Base-by-base conservation (phyloP, 495 filamentous ascomycete species). In the Aspergillus coremiiformis region DNA sequence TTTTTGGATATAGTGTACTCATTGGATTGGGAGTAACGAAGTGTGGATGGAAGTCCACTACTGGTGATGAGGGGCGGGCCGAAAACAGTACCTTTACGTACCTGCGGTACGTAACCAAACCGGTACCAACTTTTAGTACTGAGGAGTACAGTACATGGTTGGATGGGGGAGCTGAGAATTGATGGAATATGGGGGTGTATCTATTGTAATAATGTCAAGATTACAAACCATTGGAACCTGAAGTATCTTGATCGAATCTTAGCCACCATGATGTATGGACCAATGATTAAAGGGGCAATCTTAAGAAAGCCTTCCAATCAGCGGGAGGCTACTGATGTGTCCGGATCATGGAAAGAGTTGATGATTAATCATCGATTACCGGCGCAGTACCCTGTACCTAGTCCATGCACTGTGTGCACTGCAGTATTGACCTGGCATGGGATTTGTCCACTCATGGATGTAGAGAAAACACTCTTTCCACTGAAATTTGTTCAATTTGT, bases 71-170 rank as follows among this genome's bases (percentile, higher is more conserved):
- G 43, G 23, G n/a, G 39, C 35, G 48, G 48, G 37, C 37, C 26
- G 48, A 17, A 32, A 51, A 51, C 48, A 51, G 48, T 42, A 27
- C 37, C 23, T 41, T 20, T 43, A 51, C 48, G 48, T 43, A 32
- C 14, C 22, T 32, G 4, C 24, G 6, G 39, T 51, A 43, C 48
- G 48, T 51, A 51, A 51, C 23, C 23, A 42, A 50, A 27, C 1
- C 33, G 20, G 20, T 49, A 39, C 32, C 29, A 1, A 6, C n/a
- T n/a, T n/a, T n/a, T n/a, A n/a, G n/a, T n/a, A n/a, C n/a, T n/a
- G 17, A 27, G 11, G 23, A 4, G 44, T 47, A 32, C 24, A 19
- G 39, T 20, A 24, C 44, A 47, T 47, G 29, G 22, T n/a, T 32
- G 24, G 24, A 27, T 27, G 24, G 24, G 15, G 17, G 33, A 37